Evolutionary conservation across 345 rosid species (phyloP).

Genomic region (Leavenworthia alabamica): DNA sequence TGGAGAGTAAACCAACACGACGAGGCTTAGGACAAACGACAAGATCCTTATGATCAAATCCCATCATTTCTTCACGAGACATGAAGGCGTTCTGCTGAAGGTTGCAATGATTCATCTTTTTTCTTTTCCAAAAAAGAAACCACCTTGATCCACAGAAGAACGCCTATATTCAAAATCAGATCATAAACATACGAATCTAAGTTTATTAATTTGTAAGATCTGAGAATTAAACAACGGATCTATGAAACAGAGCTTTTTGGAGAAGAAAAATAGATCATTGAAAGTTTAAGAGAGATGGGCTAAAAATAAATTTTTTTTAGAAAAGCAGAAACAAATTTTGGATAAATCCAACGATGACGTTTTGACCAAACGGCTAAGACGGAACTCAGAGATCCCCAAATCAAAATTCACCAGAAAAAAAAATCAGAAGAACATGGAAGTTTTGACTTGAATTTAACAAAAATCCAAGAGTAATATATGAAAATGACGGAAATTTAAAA

Average conservation of each 20-base stretch:
- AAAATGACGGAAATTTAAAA: background rate
- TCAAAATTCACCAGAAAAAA: background rate
- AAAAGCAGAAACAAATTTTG: background rate
- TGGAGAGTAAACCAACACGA: conserved; percentile 50
- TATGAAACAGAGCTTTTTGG: background rate
- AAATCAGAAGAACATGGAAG: background rate
- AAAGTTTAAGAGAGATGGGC: background rate
- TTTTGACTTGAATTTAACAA: background rate
- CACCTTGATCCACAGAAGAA: conserved; percentile 38
- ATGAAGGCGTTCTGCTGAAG: conserved; percentile 70
- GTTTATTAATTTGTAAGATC: conserved; percentile 14
- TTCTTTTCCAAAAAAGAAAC: background rate
- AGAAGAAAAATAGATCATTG: too few species aligned
- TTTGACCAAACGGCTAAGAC: conserved; percentile 8
- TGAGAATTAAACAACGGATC: background rate
- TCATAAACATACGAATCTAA: background rate
- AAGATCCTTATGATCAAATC: conserved; percentile 47
- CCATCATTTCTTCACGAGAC: conserved; percentile 51
- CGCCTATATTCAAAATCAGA: conserved; percentile 31
- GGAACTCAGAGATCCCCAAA: conserved; percentile 14
- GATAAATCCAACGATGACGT: conserved; percentile 8
- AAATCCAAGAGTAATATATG: background rate
- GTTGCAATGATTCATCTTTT: conserved; percentile 67
- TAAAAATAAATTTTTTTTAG: background rate
- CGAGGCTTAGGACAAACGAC: conserved; percentile 91